Percentiles rank a stretch among this genome's conserved stretches.
phyloP scores from a whole-genome alignment of 2,329 filamentous ascomycete species.

The Aureobasidium lini region DNA sequence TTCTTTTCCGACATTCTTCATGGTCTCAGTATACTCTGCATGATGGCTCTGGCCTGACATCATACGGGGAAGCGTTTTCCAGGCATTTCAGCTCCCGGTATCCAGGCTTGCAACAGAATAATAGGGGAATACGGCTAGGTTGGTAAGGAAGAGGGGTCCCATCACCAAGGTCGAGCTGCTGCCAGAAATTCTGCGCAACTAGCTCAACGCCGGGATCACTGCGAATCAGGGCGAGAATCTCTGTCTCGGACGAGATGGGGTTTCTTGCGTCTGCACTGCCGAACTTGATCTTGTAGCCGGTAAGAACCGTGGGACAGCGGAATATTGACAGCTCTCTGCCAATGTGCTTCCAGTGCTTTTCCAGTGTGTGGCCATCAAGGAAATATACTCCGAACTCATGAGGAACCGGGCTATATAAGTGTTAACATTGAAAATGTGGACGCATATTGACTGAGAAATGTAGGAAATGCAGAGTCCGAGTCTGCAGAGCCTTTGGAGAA shows the following conservation, averaged over 20 bases:
- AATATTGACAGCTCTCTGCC: neutral
- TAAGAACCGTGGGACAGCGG: neutral
- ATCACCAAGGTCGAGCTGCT: no score
- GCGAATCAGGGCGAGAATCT: neutral
- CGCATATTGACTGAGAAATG: neutral
- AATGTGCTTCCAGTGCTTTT: neutral
- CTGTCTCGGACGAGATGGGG: neutral
- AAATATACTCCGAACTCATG: neutral
- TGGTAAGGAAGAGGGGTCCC: no score
- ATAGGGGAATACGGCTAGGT: no score
- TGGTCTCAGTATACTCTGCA: no score
- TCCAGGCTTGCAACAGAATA: no score
- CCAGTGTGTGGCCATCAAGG: neutral
- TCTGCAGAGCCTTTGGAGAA: no score
- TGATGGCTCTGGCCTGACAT: no score
- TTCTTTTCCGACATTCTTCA: no score
- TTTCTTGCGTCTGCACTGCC: neutral
- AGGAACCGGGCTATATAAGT: neutral
- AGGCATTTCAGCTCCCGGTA: no score
- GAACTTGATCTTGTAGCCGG: neutral
- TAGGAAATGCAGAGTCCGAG: no score
- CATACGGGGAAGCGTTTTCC: no score
- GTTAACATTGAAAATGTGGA: neutral
- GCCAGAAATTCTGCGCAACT: neutral
- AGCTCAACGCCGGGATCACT: neutral